These are phyloP conservation scores for Gaeumannomyces sp. DNA, from an alignment of 2,329 filamentous ascomycete genomes.

Conservation along the genomic window DNA sequence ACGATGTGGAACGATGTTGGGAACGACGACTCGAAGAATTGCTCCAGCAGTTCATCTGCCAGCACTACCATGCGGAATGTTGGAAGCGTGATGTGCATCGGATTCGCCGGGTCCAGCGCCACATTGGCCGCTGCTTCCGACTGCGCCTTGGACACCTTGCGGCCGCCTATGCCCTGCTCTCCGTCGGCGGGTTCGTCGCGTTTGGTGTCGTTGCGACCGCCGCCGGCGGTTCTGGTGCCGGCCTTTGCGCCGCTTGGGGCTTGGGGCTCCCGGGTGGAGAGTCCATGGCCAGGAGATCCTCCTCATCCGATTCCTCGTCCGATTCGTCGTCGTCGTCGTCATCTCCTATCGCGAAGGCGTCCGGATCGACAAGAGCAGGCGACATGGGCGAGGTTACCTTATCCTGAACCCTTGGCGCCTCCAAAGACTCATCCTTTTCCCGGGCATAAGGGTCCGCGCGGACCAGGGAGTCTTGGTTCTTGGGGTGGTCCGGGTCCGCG, in stretches of 20 bases:
- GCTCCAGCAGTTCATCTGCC: conserved; percentile 89
- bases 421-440: conserved; percentile 4
- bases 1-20: conserved; percentile 86
- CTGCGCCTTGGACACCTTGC: conserved; percentile 54
- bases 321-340: conserved; percentile 55
- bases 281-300: conserved; percentile 57
- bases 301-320: conserved; percentile 37
- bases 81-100: conserved; percentile 89
- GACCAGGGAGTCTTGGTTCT: conserved; percentile 40
- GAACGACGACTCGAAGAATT: conserved; percentile 96
- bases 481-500: conserved; percentile 81
- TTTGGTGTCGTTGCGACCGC: neutral
- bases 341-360: conserved; percentile 70
- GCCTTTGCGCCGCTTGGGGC: conserved; percentile 4
- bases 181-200: conserved; percentile 5
- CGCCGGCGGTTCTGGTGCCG: neutral
- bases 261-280: conserved; percentile 36
- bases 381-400: conserved; percentile 13
- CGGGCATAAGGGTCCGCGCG: too few species aligned
- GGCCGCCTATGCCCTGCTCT: conserved; percentile 25
- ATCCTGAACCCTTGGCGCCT: conserved; percentile 8
- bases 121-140: conserved; percentile 72
- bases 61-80: conserved; percentile 99
- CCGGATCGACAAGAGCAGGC: conserved; percentile 25
- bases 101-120: conserved; percentile 86